Conservation (phyloP, 2,329 filamentous ascomycete genomes). For the Scytalidium sp. region DNA sequence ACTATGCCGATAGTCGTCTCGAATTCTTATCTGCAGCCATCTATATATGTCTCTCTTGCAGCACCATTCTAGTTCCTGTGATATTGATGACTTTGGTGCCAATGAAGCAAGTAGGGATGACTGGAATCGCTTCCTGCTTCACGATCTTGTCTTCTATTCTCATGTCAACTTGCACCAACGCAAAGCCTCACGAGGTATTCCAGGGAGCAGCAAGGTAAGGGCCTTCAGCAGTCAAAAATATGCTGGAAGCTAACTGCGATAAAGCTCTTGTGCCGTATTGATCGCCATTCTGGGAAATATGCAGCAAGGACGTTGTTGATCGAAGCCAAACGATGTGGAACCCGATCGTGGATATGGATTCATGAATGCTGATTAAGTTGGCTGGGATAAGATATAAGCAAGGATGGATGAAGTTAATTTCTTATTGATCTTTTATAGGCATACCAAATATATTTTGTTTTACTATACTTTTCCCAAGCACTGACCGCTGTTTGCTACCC, state of each 20-base stretch:
- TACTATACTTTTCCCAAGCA: background rate
- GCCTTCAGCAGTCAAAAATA: background rate
- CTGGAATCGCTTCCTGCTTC: slow-evolving; percentile 6
- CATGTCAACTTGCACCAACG: slow-evolving; percentile 9
- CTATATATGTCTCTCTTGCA: slow-evolving; percentile 3
- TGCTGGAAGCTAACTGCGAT: background rate
- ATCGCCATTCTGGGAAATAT: slow-evolving; percentile 4
- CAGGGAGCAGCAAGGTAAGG: slow-evolving; percentile 11
- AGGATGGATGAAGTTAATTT: background rate
- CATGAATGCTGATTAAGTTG: background rate
- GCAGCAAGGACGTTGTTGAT: background rate
- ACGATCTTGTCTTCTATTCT: slow-evolving; percentile 7
- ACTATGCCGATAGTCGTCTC: slow-evolving; percentile 5
- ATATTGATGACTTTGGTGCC: slow-evolving; percentile 13
- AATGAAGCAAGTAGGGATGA: slow-evolving; percentile 13
- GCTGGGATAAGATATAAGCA: background rate
- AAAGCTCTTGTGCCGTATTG: slow-evolving; percentile 2
- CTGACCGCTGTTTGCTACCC: background rate
- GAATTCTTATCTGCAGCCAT: slow-evolving; percentile 2
- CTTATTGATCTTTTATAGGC: background rate
- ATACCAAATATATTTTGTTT: background rate
- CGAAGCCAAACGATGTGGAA: background rate
- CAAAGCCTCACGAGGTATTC: slow-evolving; percentile 11
- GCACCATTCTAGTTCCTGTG: slow-evolving; percentile 14
- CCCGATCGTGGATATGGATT: background rate